Evolutionary conservation across 2,329 filamentous ascomycete species (phyloP), one percentile per base, ranked within the genome.

Genomic region (Trichoderma brevicompactum): DNA sequence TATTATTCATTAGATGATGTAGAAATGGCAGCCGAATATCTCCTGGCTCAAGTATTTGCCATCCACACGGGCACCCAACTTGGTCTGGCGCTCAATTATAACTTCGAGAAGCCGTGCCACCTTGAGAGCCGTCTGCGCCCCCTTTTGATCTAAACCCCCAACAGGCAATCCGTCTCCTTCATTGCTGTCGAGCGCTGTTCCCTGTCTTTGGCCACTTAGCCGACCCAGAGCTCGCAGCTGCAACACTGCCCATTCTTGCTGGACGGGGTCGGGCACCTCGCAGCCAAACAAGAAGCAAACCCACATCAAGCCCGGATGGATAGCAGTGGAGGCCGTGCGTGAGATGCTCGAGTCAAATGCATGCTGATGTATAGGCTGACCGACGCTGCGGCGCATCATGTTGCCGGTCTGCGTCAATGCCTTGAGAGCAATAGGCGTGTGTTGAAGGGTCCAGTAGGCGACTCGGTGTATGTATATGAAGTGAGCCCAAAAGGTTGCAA

Each of bases 11-110:
- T 46, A 58, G n/a, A 58, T 58, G 40, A 58, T 58, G 17, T 58
- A 58, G 28, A 58, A 58, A 36, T 58, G 54, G 28, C 54, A 58
- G 40, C 54, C 54, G 36, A 58, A 58, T 3, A 58, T 58, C n/a
- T 58, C 54, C 28, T 58, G 54, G n/a, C 54, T 58, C 54, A 58
- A 46, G 40, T 58, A 58, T 12, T 58, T 58, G n/a, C 54, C 54
- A 34, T 58, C 54, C 41, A 58, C 54, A 36, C 54, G 54, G 19
- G 54, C 40, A 23, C 54, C 54, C 6, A 46, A n/a, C 54, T 58
- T 58, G 3, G 54, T 58, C 54, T 58, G 54, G 41, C 54, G 54
- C 19, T 58, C 40, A n/a, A 58, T 58, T 44, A 36, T 58, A 9
- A 58, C 54, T 46, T 58, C 54, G 23, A 58, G 54, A 58, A 58